These are phyloP conservation scores for Leccinum pseudoinsigne DNA, from an alignment of 1,284 basidiomycete species.

Conservation along the genomic window DNA sequence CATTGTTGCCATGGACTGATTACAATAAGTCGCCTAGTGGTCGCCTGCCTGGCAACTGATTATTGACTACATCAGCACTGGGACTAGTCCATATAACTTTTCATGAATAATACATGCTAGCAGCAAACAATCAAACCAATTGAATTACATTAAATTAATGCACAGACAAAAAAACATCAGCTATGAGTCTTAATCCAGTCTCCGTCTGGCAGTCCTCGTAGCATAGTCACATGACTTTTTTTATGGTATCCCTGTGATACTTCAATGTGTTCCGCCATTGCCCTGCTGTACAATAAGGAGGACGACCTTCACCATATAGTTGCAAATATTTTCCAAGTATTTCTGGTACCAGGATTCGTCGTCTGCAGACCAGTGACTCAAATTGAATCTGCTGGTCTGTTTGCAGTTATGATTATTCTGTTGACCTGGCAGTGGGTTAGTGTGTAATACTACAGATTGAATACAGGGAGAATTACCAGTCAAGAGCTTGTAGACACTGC, in stretches of 20 bases:
- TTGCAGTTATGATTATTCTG: background rate
- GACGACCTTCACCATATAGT: background rate
- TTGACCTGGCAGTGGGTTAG: constrained; percentile 1
- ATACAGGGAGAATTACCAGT: constrained; percentile 6
- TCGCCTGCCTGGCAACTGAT: background rate
- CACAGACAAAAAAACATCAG: too few species aligned
- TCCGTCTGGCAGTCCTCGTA: too few species aligned
- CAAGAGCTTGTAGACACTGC: constrained; percentile 15
- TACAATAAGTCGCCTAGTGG: background rate
- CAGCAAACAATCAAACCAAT: too few species aligned
- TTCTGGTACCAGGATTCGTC: background rate
- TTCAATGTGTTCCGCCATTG: too few species aligned
- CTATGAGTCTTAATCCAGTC: too few species aligned
- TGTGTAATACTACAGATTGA: background rate
- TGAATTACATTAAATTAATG: too few species aligned
- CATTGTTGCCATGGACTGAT: background rate
- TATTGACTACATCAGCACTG: too few species aligned
- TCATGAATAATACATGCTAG: too few species aligned
- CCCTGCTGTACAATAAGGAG: too few species aligned
- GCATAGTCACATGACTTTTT: too few species aligned
- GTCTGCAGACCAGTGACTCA: background rate
- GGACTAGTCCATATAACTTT: too few species aligned
- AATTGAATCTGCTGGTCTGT: background rate
- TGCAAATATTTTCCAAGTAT: background rate
- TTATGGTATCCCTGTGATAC: too few species aligned